phyloP scores from a whole-genome alignment of 306 rosid species.

The Datisca glomerata region DNA sequence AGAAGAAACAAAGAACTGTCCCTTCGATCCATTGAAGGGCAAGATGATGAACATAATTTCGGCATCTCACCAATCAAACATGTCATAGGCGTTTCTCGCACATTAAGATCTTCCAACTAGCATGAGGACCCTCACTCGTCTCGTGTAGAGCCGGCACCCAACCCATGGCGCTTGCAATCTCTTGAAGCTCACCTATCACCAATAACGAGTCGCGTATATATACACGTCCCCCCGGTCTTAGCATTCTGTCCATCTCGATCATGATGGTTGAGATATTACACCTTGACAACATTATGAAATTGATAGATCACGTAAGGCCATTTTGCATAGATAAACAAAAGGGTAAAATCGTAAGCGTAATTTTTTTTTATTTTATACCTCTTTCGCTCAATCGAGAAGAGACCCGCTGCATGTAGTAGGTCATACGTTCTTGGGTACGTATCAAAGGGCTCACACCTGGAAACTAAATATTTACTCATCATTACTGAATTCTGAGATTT shows the following conservation, averaged over 20 bases:
- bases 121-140: conserved; percentile 82
- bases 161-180: conserved; percentile 55
- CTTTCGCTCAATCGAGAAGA: conserved; percentile 62
- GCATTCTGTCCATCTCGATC: conserved; percentile 84
- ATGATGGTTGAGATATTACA: conserved; percentile 71
- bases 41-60: too few relatives aligned
- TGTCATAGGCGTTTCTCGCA: conserved; percentile 51
- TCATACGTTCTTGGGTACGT: conserved; percentile 93
- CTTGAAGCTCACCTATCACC: conserved; percentile 44
- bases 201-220: conserved; percentile 59
- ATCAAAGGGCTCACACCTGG: conserved; percentile 94
- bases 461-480: conserved; percentile 6
- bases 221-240: conserved; percentile 76
- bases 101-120: conserved; percentile 68
- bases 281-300: conserved; percentile 10
- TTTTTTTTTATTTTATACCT: too few relatives aligned
- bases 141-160: conserved; percentile 26
- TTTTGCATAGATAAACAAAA: not conserved
- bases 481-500: conserved; percentile 6
- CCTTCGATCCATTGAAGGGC: too few relatives aligned
- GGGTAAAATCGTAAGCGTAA: too few relatives aligned
- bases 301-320: not conserved
- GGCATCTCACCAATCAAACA: too few relatives aligned
- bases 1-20: too few relatives aligned
- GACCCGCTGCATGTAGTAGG: conserved; percentile 70